phyloP scores from a whole-genome alignment of 2,329 filamentous ascomycete genomes.

The Fusarium staphyleae region DNA sequence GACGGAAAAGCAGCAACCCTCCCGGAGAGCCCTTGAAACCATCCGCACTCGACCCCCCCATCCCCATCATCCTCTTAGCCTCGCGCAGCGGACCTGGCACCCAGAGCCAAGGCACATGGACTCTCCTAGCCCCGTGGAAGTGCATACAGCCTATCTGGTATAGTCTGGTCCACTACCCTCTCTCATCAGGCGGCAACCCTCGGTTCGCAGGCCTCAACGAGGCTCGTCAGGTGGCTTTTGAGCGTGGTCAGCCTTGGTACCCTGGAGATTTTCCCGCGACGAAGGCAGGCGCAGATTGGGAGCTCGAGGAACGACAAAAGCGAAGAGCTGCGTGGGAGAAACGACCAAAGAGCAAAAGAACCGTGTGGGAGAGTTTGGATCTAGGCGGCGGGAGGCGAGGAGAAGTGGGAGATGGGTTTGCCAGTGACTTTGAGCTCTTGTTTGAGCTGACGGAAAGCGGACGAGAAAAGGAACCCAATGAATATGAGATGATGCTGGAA shows the following conservation, averaged over 20 bases:
- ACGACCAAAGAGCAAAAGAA: slow-evolving; percentile 81
- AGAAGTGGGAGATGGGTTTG: slow-evolving; percentile 82
- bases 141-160: slow-evolving; percentile 89
- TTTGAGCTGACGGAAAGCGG: slow-evolving; percentile 48
- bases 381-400: slow-evolving; percentile 78
- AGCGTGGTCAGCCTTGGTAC: slow-evolving; percentile 81
- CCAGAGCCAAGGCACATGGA: slow-evolving; percentile 76
- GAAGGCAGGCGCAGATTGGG: slow-evolving; percentile 79
- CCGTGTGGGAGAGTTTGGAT: slow-evolving; percentile 76
- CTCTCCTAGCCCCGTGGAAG: slow-evolving; percentile 86
- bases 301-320: slow-evolving; percentile 70
- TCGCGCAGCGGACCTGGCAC: slow-evolving; percentile 57
- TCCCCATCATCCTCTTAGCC: slow-evolving; percentile 77
- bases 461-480: slow-evolving; percentile 16
- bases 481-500: too few relatives aligned
- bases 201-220: slow-evolving; percentile 85
- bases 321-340: slow-evolving; percentile 80
- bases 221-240: slow-evolving; percentile 80
- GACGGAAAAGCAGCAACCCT: slow-evolving; percentile 68
- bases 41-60: slow-evolving; percentile 70
- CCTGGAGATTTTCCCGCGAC: slow-evolving; percentile 86
- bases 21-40: slow-evolving; percentile 69
- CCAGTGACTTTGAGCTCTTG: slow-evolving; percentile 83
- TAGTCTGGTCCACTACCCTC: slow-evolving; percentile 79
- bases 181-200: slow-evolving; percentile 81